These are phyloP conservation scores for Takashimella koratensis DNA, from an alignment of 1,284 basidiomycete species.

Conservation along the genomic window DNA sequence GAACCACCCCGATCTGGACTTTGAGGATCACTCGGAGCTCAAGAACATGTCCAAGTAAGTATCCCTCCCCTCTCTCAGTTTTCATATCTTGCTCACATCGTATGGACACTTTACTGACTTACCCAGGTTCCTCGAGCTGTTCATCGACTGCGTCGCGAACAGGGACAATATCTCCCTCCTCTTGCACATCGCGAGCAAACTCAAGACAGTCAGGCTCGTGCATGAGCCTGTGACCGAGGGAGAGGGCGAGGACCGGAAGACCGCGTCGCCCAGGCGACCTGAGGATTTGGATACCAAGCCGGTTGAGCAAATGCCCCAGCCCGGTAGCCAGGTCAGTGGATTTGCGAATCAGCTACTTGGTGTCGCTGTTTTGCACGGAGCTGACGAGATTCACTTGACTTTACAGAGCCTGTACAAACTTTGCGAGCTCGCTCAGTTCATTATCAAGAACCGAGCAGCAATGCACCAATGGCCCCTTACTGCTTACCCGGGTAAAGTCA, in stretches of 20 bases:
- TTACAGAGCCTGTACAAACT: slow-evolving; percentile 91
- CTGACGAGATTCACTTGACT: no score
- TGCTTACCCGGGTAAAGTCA: slow-evolving; percentile 74
- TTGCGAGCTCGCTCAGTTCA: slow-evolving; percentile 80
- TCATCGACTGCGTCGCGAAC: slow-evolving; percentile 69
- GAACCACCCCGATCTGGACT: slow-evolving; percentile 66
- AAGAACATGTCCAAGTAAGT: slow-evolving; percentile 68
- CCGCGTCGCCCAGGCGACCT: background rate
- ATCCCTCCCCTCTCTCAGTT: no score
- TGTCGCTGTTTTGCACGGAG: background rate
- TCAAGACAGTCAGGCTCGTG: slow-evolving; percentile 79
- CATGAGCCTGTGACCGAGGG: slow-evolving; percentile 8
- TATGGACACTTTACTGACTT: no score
- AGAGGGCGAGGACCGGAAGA: slow-evolving; percentile 10
- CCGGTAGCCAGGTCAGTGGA: slow-evolving; percentile 7
- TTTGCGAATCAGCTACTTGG: no score
- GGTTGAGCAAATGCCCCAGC: background rate
- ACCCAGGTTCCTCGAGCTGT: slow-evolving; percentile 88
- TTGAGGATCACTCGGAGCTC: slow-evolving; percentile 56
- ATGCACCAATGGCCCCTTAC: slow-evolving; percentile 69
- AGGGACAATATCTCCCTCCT: slow-evolving; percentile 77
- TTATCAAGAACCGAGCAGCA: slow-evolving; percentile 70
- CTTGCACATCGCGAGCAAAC: slow-evolving; percentile 73
- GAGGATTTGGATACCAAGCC: background rate
- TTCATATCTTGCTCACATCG: no score